Evolutionary conservation across 805 yeast species (phyloP), one percentile per base, ranked within the genome.

Genomic region (Crinitomyces ghanaensis): DNA sequence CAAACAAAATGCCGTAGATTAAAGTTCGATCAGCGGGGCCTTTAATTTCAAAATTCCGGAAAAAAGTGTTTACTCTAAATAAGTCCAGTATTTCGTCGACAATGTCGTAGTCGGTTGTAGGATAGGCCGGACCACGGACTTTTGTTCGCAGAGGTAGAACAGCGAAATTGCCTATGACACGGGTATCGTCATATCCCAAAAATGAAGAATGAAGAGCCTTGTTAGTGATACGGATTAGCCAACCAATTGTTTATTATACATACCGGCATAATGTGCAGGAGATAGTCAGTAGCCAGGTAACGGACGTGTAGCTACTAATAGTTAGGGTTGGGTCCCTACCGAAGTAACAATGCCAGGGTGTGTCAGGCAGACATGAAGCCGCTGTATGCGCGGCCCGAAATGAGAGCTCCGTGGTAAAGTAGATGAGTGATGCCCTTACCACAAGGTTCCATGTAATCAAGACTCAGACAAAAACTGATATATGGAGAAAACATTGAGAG

Each of bases 1-100:
- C 74, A 55, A 72, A 91, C 39, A 91, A 63, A 35, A 91, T 91
- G 14, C 98, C 99, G 56, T 91, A 91, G 47, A 93, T 86, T 39
- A 91, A 65, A 7, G 88, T 70, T 45, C 99, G 70, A 56, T 91
- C 99, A 3, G 95, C 79, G 15, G 93, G 81, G 8, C 95, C 95
- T 56, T 84, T 84, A 62, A 91, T 86, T 61, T 91, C 98, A 56
- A 91, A 91, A 65, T 91, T 91, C 55, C 82, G 80, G 71, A 91
- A 91, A 60, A 91, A 88, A 8, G 95, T 81, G 58, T 91, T 91
- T 48, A 96, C 95, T 45, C 98, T 69, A 60, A 91, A 91, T 35
- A 91, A 66, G 57, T 91, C 97, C 35, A 91, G 61, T 18, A 76
- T 69, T 56, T 91, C 99, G 56, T 91, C 99, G 37, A 82, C 70